phyloP scores from a whole-genome alignment of 306 rosid genomes.

The Ochetophila trinervis region DNA sequence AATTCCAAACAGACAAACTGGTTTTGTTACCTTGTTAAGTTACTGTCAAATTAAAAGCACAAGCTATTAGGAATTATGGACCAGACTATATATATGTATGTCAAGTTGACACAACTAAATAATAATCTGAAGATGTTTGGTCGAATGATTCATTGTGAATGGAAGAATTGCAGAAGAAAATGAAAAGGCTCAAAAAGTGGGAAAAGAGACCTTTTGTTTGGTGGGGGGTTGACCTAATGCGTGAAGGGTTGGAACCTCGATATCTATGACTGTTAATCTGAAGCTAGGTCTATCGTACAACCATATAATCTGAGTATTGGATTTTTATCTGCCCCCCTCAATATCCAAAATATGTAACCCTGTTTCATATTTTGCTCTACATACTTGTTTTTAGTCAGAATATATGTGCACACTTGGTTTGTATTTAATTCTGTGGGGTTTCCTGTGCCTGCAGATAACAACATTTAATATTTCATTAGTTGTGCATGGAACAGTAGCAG shows the following conservation, averaged over 20 bases:
- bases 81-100: too few relatives aligned
- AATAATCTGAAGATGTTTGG: too few relatives aligned
- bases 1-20: too few relatives aligned
- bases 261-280: background rate
- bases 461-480: slow-evolving; percentile 88
- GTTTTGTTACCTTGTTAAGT: too few relatives aligned
- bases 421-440: slow-evolving; percentile 15
- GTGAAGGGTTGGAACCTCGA: background rate
- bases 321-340: background rate
- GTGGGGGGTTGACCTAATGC: background rate
- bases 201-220: background rate
- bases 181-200: background rate
- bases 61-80: too few relatives aligned
- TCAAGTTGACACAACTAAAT: too few relatives aligned
- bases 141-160: background rate
- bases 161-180: background rate
- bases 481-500: slow-evolving; percentile 87
- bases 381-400: background rate
- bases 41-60: too few relatives aligned
- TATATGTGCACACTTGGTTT: background rate
- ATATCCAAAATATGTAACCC: background rate
- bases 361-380: too few relatives aligned
- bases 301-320: background rate
- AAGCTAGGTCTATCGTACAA: background rate
- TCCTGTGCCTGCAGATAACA: slow-evolving; percentile 56